These are phyloP conservation scores for Polytrichum commune DNA, from an alignment of 225 moss, liverwort and hornwort genomes.

Conservation along the genomic window DNA sequence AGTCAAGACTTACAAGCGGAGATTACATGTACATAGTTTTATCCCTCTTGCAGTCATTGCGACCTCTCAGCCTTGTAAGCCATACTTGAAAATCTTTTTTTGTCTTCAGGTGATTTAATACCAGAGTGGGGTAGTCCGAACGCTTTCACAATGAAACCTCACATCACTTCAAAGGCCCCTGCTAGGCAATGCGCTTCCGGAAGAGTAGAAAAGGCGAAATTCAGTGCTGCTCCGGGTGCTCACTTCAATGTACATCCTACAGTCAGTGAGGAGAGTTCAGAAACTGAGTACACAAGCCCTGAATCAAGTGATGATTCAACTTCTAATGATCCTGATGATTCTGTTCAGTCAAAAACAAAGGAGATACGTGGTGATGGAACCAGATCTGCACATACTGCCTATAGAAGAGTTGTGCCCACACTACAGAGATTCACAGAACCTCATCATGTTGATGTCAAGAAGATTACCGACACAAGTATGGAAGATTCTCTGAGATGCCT, in stretches of 20 bases:
- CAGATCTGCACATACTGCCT: background rate
- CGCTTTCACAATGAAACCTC: background rate
- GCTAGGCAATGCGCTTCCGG: background rate
- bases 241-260: background rate
- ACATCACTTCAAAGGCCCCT: background rate
- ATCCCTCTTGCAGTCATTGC: too few relatives aligned
- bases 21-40: too few relatives aligned
- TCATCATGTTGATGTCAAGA: background rate
- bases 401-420: background rate
- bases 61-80: too few relatives aligned
- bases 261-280: constrained; percentile 10
- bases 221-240: background rate
- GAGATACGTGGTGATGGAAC: background rate
- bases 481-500: background rate
- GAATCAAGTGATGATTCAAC: constrained; percentile 5
- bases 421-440: background rate
- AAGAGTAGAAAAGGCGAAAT: background rate
- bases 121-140: background rate
- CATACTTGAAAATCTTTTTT: too few relatives aligned
- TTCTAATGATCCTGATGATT: background rate
- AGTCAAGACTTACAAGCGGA: too few relatives aligned
- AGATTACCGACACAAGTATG: background rate
- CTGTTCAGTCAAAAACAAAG: background rate
- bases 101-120: background rate
- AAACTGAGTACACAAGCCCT: constrained; percentile 15